Evolutionary conservation across 2,329 filamentous ascomycete genomes (phyloP), one percentile per base, ranked within the genome.

Genomic region (Fusarium duplospermum): DNA sequence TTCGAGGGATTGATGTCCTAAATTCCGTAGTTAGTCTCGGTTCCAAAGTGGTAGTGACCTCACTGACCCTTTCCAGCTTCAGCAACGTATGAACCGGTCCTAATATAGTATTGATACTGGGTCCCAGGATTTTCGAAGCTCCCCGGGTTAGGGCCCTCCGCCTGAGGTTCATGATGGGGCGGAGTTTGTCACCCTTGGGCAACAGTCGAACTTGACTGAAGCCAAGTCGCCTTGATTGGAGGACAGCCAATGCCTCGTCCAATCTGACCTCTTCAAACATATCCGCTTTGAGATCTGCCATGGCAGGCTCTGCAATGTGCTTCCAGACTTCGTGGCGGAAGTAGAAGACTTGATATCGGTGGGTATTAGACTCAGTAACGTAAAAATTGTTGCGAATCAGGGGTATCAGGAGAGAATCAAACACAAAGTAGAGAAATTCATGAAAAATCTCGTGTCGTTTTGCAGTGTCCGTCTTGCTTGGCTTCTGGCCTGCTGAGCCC

Each of bases 291-390:
- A 98, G 84, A 1, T 84, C 84, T 1, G 86, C 82, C 80, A 98
- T 85, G 0, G 92, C 90, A 8, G 95, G 93, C 76, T 95, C 92
- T 2, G 92, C 90, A 36, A 98, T 82, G 45, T 88, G 88, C 60
- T 89, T 90, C 96, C 96, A 99, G 11, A 96, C 87, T 81, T 99
- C 96, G 74, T 99, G 96, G 5, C 96, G 93, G 80, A 98, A 98
- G 83, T 94, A 99, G 82, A 97, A 98, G 1, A 98, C 84, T 31
- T 91, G 90, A 77, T 96, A 94, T 18, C 93, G 91, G 79, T 98
- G 91, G 1, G 87, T 86, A 72, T 91, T 95, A 0, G 95, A 96
- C 81, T 99, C 96, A 0, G 96, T 99, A 40, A 98, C 93, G 79
- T 98, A 96, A 78, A 99, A 99, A 78, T 96, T 95, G 71, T 90